Base-by-base conservation (phyloP, 192 early-diverging fungal species). In the Dispira simplex region DNA sequence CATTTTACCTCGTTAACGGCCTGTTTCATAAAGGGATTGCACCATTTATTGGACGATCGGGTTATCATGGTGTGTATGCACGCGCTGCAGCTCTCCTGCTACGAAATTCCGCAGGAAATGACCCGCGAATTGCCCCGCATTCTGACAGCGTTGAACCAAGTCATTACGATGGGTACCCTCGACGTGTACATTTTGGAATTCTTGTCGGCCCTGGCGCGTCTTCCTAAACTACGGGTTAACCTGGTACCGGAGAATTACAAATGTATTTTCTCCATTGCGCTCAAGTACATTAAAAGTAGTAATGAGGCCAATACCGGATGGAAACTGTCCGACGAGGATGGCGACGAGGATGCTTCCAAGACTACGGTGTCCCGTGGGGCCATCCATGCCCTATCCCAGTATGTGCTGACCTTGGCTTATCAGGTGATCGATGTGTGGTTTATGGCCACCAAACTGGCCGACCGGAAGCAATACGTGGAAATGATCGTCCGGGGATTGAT, bases 341-440 rank as follows among this genome's bases (percentile, higher is more conserved):
- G 75, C 25, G 49, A 49, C 0, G 58, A 46, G 23, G 65, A 26
- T 3, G 58, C 43, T 14, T 12, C 60, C 10, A 45, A 47, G 26
- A 44, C 46, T 67, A 20, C 49, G 49, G 51, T 62, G 45, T 57
- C 59, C 52, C n/a, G 57, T 51, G 57, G 47, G 55, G 12, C 65
- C 14, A 64, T 70, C 62, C 67, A 74, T 49, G 86, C 87, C 8
- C 79, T 90, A 18, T 70, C 70, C 14, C 88, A 89, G 58, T 96
- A 94, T 65, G 85, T 93, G 47, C 64, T 89, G 8, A 84, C 87
- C n/a, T 81, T 97, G 79, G 94, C 93, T 9, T 97, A 93, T 73
- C 89, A 95, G 64, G 88, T 94, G 0, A 85, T 96, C 39, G 82
- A 87, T 32, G 79, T 86, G 48, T 97, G 91, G 88, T 97, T 92